phyloP scores from a whole-genome alignment of 495 filamentous ascomycete species.

The Beverwykella pulmonaria region DNA sequence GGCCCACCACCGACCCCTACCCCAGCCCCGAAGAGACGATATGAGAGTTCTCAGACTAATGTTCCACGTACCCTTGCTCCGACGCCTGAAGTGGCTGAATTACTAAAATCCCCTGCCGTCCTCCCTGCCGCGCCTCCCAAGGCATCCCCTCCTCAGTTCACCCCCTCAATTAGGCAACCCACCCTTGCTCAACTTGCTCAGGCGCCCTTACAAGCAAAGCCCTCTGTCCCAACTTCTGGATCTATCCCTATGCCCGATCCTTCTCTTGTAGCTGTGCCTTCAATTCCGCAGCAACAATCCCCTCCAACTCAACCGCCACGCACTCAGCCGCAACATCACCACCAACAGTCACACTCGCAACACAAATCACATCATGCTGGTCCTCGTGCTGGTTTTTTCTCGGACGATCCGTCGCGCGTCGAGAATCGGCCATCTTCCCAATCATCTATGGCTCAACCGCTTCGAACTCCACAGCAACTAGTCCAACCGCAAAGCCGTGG shows the following conservation, averaged over 20 bases:
- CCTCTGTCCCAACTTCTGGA: conserved; percentile 26
- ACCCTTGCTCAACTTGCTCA: conserved; percentile 37
- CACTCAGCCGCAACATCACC: conserved; percentile 18
- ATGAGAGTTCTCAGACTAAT: conserved; percentile 60
- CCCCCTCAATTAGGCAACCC: conserved; percentile 19
- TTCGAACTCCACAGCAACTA: conserved; percentile 10
- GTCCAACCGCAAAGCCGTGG: conserved; percentile 1
- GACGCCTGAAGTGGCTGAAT: conserved; percentile 57
- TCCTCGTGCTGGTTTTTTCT: conserved; percentile 33
- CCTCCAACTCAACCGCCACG: conserved; percentile 14
- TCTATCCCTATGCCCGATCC: conserved; percentile 28
- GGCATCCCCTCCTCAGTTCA: conserved; percentile 37
- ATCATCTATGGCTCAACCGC: conserved; percentile 14
- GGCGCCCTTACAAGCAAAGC: conserved; percentile 34
- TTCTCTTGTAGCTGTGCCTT: conserved; percentile 13
- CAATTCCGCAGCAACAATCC: conserved; percentile 15
- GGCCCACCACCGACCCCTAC: conserved; percentile 66
- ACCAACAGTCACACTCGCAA: background rate
- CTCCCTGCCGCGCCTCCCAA: conserved; percentile 33
- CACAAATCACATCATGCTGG: conserved; percentile 20
- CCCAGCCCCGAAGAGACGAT: conserved; percentile 62
- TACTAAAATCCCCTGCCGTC: conserved; percentile 50
- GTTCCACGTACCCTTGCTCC: conserved; percentile 64
- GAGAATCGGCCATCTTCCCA: conserved; percentile 28
- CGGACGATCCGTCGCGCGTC: conserved; percentile 10